Base-by-base conservation (phyloP, 2,329 filamentous ascomycete species). In the Neofusicoccum ribis region DNA sequence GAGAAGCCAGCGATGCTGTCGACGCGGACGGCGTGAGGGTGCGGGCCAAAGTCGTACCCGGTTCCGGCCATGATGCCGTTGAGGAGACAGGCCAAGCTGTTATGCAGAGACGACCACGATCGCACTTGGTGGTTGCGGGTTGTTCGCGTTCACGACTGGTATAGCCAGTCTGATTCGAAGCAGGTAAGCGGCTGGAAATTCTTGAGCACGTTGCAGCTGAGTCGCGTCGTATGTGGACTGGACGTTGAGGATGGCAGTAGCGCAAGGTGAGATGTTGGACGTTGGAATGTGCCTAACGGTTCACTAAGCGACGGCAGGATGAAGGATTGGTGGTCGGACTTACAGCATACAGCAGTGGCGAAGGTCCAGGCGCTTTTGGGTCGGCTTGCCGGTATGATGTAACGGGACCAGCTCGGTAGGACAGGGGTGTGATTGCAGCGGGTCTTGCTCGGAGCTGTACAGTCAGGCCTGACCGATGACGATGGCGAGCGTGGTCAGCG, bases 1-100 rank as follows among this genome's bases (percentile, higher is more conserved):
- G 39, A n/a, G 41, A 54, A 63, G 49, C 49, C 49, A 3, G 49
- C 39, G 20, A 63, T 17, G 8, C 61, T 63, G 31, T 63, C 61
- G 8, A 52, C 47, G 46, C 61, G 61, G 17, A 15, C n/a, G 23
- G 23, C n/a, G 3, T 52, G 47, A 31, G 37, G n/a, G 5, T 54
- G 50, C n/a, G 39, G 12, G 17, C 12, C 36, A 8, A 50, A 62
- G 5, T 27, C 23, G 17, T 41, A 62, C 14, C 31, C 23, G 59
- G 3, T 43, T 2, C 31, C 59, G 36, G 46, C 23, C 59, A 62
- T 62, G 37, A n/a, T 37, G 43, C 17, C 20, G 36, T 14, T 4
- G 20, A 34, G 20, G 47, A 8, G 23, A 11, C 23, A 12, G 20
- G 17, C 1, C 31, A 1, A 31, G 6, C 5, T 31, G 27, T 31